These are phyloP conservation scores for Blastocystis sp. DNA, from an alignment of 352 stramenopile species.

Conservation along the genomic window DNA sequence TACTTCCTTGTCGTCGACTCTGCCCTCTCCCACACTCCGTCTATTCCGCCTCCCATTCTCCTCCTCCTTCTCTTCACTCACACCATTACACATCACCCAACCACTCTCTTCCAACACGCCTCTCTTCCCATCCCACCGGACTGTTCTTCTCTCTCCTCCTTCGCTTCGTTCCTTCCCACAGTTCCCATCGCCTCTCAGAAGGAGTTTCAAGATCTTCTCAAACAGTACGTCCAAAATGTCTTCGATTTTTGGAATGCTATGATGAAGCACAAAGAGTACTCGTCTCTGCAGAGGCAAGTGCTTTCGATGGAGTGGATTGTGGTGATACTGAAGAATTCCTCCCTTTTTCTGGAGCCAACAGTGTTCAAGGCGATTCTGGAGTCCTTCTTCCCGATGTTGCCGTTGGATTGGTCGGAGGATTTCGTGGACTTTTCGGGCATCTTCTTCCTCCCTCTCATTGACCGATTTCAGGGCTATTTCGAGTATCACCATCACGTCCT, in stretches of 20 bases:
- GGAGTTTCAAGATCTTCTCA: background rate
- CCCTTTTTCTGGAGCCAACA: background rate
- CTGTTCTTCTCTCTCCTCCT: background rate
- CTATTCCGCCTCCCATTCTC: background rate
- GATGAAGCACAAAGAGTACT: background rate
- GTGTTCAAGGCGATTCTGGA: background rate
- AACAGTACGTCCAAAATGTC: background rate
- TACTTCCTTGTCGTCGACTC: background rate
- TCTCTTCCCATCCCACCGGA: background rate
- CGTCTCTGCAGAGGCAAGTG: background rate
- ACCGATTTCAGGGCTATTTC: conserved; percentile 9
- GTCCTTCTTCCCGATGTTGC: background rate
- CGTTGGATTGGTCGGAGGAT: background rate
- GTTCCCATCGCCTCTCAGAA: background rate
- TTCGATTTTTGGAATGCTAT: background rate
- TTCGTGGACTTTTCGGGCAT: background rate
- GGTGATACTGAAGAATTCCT: background rate
- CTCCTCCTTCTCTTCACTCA: background rate
- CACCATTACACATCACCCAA: background rate
- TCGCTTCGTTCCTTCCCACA: background rate
- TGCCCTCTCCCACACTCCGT: background rate
- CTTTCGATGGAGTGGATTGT: background rate
- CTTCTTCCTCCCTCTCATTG: conserved; percentile 28
- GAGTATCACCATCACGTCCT: background rate
- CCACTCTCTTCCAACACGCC: background rate